phyloP scores from a whole-genome alignment of 257 asterid genomes.

The Verbascum thapsus region DNA sequence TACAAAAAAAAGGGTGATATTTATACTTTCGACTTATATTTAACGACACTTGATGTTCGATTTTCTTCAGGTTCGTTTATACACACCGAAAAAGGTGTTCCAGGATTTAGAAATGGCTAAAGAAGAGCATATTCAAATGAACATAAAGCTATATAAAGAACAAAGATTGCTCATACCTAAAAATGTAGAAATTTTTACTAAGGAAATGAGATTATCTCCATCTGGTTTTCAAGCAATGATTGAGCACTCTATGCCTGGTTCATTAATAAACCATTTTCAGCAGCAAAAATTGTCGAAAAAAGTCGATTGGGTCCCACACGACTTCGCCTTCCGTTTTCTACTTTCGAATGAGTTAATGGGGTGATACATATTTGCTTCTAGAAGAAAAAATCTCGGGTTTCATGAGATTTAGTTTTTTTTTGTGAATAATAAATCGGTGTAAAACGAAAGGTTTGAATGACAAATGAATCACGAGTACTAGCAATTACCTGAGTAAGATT shows the following conservation, averaged over 20 bases:
- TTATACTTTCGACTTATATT: neutral
- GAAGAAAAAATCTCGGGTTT: no score
- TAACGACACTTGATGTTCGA: neutral
- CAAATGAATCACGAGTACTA: no score
- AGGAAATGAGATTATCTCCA: slow-evolving; percentile 58
- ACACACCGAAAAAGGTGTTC: slow-evolving; percentile 62
- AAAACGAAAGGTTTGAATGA: no score
- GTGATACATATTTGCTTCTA: slow-evolving; percentile 12
- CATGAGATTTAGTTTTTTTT: no score
- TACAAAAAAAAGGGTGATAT: neutral
- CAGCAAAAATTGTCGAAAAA: slow-evolving; percentile 58
- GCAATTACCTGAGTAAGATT: no score
- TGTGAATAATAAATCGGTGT: no score
- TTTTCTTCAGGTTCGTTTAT: slow-evolving; percentile 64
- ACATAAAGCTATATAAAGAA: slow-evolving; percentile 58
- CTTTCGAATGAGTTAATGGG: slow-evolving; percentile 57
- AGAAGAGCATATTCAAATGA: slow-evolving; percentile 83
- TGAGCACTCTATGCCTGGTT: slow-evolving; percentile 52
- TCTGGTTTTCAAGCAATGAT: slow-evolving; percentile 52
- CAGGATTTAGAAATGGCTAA: slow-evolving; percentile 89
- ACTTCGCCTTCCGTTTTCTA: slow-evolving; percentile 64
- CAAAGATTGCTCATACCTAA: slow-evolving; percentile 67
- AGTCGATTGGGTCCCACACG: slow-evolving; percentile 69
- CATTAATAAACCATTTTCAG: slow-evolving; percentile 34
- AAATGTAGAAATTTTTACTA: slow-evolving; percentile 61